Evolutionary conservation across 2,329 filamentous ascomycete species (phyloP), one percentile per base, ranked within the genome.

Genomic region (Escovopsis sp.): DNA sequence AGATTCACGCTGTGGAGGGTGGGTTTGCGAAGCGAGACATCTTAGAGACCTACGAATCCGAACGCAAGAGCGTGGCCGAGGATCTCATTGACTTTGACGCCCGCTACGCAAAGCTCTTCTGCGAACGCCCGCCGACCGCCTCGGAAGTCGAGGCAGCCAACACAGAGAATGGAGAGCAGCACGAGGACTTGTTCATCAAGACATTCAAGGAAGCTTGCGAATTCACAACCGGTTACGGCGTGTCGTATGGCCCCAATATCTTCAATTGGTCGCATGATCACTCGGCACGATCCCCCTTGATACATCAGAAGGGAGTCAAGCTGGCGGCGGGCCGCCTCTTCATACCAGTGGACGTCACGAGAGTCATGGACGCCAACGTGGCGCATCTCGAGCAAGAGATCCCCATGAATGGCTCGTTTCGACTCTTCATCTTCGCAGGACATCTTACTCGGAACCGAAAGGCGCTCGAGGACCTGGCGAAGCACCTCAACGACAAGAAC

Each of bases 131-230:
- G 8, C 83, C 84, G 0, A 79, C 79, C 0, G 79, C 80, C 7
- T 73, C 72, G 44, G 82, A 88, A 57, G 81, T 89, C 9, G 39
- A 77, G 38, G 76, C 76, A 27, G 84, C 84, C 3, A 4, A 3
- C 8, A 73, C 73, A 8, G 54, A 56, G 35, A 53, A 50, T 12
- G 45, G 53, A 11, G 49, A 55, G 29, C 52, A 52, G 5, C 49
- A 46, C 27, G 68, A 76, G 37, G 88, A 88, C 54, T 77, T 83
- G 10, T 94, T 95, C 57, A 76, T 94, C 56, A 81, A 81, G 64
- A 86, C 81, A 0, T 94, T 94, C 70, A 94, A 94, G 59, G 84
- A 84, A 43, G 78, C 79, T 27, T 94, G 87, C 67, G 86, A 91
- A 55, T 94, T 94, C 61, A 94, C 87, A 10, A 87, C 82, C 48